These are phyloP conservation scores for Claviceps sp. DNA, from an alignment of 2,329 filamentous ascomycete species.

Conservation along the genomic window DNA sequence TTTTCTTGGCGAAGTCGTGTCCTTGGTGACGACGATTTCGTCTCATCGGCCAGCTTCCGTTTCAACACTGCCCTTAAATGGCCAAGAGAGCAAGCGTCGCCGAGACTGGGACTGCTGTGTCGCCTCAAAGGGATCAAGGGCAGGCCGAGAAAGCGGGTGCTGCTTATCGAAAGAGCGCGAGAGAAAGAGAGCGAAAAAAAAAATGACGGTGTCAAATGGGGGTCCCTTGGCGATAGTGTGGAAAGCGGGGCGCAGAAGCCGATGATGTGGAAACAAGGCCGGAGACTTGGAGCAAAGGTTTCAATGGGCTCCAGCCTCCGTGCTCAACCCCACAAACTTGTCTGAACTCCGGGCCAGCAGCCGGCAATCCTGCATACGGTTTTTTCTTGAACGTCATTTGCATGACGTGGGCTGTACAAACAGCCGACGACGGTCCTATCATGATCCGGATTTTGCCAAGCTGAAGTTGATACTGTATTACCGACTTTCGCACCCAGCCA, in stretches of 20 bases:
- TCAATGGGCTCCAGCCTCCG: too few relatives aligned
- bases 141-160: constrained; percentile 5
- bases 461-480: neutral
- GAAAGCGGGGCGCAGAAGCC: constrained; percentile 2
- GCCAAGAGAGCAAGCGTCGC: constrained; percentile 2
- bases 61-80: neutral
- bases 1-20: constrained; percentile 7
- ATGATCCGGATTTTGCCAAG: too few relatives aligned
- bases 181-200: neutral
- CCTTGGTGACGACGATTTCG: neutral
- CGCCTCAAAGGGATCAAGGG: constrained; percentile 4
- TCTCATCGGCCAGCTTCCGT: constrained; percentile 1
- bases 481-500: neutral
- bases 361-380: too few relatives aligned
- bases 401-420: too few relatives aligned
- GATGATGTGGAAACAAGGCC: neutral
- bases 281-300: too few relatives aligned
- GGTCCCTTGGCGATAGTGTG: neutral
- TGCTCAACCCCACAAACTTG: too few relatives aligned
- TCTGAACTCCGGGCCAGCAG: too few relatives aligned
- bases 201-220: neutral
- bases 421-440: too few relatives aligned
- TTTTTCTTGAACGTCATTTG: too few relatives aligned
- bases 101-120: constrained; percentile 4
- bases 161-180: constrained; percentile 1